A percentile compares a stretch with the other conserved stretches of the same genome.
phyloP scores from a whole-genome alignment of 192 early-diverging fungal species.

The Mortierella claussenii region DNA sequence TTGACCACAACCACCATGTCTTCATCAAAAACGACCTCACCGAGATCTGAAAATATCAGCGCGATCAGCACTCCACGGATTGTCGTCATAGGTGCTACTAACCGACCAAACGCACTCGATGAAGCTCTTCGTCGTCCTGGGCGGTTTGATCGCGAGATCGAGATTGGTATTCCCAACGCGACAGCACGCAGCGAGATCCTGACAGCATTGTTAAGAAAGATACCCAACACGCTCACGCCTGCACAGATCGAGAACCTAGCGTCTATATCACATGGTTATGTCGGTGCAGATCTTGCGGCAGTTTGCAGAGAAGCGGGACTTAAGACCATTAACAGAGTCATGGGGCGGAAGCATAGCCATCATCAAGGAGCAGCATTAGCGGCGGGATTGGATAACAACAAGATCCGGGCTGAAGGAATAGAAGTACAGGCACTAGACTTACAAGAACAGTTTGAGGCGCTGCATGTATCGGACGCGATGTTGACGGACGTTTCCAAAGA shows the following conservation, averaged over 20 bases:
- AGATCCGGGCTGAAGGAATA: not conserved
- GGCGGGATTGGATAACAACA: not conserved
- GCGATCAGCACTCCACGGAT: conserved; percentile 50
- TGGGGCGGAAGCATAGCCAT: conserved; percentile 1
- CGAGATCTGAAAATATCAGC: no score
- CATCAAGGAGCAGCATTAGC: no score
- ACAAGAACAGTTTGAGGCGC: conserved; percentile 7
- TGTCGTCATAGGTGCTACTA: conserved; percentile 93
- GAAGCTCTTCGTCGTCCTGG: conserved; percentile 93
- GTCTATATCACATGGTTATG: conserved; percentile 86
- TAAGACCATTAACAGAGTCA: conserved; percentile 70
- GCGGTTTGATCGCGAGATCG: conserved; percentile 95
- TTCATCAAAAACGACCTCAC: not conserved
- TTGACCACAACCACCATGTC: not conserved
- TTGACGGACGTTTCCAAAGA: no score
- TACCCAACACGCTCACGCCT: conserved; percentile 73
- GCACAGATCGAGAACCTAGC: conserved; percentile 71
- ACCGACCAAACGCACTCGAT: conserved; percentile 89
- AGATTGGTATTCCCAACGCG: conserved; percentile 89
- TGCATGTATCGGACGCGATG: conserved; percentile 19
- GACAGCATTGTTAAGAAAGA: conserved; percentile 67
- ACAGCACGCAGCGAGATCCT: conserved; percentile 79
- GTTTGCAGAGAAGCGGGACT: conserved; percentile 90
- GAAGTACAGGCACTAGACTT: not conserved
- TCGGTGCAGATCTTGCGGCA: conserved; percentile 96